Conservation (phyloP, 2,329 filamentous ascomycete genomes). For the Aspergillus spinulosporus region DNA sequence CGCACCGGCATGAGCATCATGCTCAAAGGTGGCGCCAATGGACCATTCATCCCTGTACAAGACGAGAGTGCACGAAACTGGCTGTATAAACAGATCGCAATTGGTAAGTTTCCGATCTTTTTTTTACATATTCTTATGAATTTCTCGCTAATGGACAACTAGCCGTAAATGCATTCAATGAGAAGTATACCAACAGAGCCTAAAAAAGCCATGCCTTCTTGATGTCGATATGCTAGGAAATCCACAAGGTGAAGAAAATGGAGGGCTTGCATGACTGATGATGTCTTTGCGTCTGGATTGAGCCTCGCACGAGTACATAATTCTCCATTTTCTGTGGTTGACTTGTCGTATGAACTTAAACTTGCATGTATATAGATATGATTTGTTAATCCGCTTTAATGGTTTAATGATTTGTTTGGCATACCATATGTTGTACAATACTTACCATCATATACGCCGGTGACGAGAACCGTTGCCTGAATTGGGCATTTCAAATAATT, state of each 20-base stretch:
- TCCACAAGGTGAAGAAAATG: background rate
- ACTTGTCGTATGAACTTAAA: constrained; percentile 1
- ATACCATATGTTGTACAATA: background rate
- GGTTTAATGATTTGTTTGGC: background rate
- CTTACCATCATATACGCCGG: too few relatives aligned
- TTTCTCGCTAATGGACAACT: background rate
- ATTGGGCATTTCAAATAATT: too few relatives aligned
- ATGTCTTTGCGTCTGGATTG: background rate
- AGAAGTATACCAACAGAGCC: constrained; percentile 56
- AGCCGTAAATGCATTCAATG: constrained; percentile 68
- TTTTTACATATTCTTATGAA: constrained; percentile 14
- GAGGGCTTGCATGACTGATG: constrained; percentile 1
- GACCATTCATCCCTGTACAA: constrained; percentile 90
- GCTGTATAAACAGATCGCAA: constrained; percentile 65
- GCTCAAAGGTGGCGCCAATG: constrained; percentile 85
- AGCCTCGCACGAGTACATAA: background rate
- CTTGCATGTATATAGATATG: constrained; percentile 9
- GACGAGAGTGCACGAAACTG: constrained; percentile 75
- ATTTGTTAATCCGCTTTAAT: background rate
- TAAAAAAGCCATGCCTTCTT: constrained; percentile 7
- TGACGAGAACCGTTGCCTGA: too few relatives aligned
- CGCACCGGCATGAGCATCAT: constrained; percentile 88
- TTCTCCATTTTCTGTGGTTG: background rate
- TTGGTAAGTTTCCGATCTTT: constrained; percentile 45
- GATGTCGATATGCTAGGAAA: constrained; percentile 14